These are phyloP conservation scores for Arthrocladium fulminans DNA, from an alignment of 2,329 filamentous ascomycete species.

Conservation along the genomic window DNA sequence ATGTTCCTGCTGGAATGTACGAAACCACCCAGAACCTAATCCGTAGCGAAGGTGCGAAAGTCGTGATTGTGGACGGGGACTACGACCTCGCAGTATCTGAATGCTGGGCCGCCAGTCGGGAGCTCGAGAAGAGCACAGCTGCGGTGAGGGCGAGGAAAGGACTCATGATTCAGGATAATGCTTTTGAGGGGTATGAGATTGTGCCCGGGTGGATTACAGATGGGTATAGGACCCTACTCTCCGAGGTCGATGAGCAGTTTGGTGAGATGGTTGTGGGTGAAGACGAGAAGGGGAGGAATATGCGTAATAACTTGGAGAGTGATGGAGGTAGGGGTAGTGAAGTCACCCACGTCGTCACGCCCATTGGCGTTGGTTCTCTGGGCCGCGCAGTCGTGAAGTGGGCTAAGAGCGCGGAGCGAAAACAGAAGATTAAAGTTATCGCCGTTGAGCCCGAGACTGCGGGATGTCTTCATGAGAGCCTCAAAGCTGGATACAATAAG, in stretches of 20 bases:
- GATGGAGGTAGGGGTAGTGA: conserved; percentile 25
- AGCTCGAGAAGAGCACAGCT: conserved; percentile 24
- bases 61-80: conserved; percentile 44
- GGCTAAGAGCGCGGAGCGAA: conserved; percentile 43
- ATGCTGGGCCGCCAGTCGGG: conserved; percentile 33
- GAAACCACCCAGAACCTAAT: not conserved
- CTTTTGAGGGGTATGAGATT: conserved; percentile 56
- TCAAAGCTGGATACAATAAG: conserved; percentile 40
- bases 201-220: conserved; percentile 68
- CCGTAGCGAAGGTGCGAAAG: conserved; percentile 33
- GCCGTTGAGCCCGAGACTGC: conserved; percentile 62
- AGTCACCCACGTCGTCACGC: conserved; percentile 49
- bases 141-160: conserved; percentile 42
- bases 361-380: conserved; percentile 65
- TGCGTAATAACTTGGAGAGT: too few relatives aligned
- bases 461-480: conserved; percentile 43
- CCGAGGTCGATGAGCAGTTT: conserved; percentile 57
- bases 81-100: conserved; percentile 56
- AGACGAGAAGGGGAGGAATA: too few relatives aligned
- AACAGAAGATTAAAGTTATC: conserved; percentile 39
- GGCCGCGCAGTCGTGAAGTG: conserved; percentile 60
- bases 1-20: not conserved
- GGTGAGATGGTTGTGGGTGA: conserved; percentile 24
- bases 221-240: conserved; percentile 65
- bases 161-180: conserved; percentile 62